These are phyloP conservation scores for Flaveria bidentis DNA, from an alignment of 129 eudicot genomes.

Conservation along the genomic window DNA sequence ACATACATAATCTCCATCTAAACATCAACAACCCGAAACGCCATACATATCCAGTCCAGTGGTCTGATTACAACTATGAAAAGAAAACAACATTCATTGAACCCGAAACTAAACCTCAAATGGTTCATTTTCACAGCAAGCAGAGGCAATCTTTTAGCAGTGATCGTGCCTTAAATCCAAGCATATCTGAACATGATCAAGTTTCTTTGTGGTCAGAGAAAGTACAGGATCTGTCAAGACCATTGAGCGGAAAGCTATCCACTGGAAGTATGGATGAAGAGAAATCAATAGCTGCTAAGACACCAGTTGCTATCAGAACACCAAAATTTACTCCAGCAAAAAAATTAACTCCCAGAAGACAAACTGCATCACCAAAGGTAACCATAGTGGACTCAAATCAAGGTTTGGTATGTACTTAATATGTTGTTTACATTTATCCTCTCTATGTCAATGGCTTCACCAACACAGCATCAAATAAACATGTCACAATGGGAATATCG, in stretches of 20 bases:
- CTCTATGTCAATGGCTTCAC: not conserved
- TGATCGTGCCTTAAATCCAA: conserved; percentile 82
- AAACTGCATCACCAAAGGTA: conserved; percentile 50
- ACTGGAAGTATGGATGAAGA: conserved; percentile 42
- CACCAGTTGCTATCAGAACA: conserved; percentile 41
- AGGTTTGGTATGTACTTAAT: conserved; percentile 50
- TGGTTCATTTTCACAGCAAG: conserved; percentile 40
- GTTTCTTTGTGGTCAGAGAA: conserved; percentile 52
- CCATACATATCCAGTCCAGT: conserved; percentile 46
- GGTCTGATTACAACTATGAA: conserved; percentile 37
- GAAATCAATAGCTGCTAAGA: conserved; percentile 44
- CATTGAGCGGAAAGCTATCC: conserved; percentile 48
- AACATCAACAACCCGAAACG: conserved; percentile 55
- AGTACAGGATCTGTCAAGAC: conserved; percentile 41
- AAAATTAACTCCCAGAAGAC: conserved; percentile 51
- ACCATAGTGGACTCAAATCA: conserved; percentile 50
- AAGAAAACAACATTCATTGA: conserved; percentile 58
- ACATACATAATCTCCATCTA: conserved; percentile 53
- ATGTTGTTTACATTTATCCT: not conserved
- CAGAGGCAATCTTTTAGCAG: conserved; percentile 63
- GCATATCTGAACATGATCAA: conserved; percentile 71
- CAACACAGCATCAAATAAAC: no score
- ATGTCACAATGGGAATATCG: no score
- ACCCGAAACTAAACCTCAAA: conserved; percentile 41
- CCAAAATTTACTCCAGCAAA: conserved; percentile 48